Conservation (phyloP, 2,329 filamentous ascomycete species). For the Colletotrichum echinochloae region DNA sequence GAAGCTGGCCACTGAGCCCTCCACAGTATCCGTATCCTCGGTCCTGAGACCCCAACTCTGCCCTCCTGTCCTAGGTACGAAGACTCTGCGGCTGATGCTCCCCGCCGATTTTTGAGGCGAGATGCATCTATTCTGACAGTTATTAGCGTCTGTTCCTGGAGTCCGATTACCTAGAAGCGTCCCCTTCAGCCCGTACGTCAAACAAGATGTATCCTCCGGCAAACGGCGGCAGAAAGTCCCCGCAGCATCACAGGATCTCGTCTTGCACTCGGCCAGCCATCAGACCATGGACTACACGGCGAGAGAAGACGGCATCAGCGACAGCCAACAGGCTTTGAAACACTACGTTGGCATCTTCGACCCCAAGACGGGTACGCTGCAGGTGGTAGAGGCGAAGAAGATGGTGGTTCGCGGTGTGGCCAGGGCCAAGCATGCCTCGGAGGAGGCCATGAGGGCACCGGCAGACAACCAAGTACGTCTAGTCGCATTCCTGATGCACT, state of each 20-base stretch:
- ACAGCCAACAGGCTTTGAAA: slow-evolving; percentile 58
- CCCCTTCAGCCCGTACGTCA: slow-evolving; percentile 63
- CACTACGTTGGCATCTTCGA: slow-evolving; percentile 76
- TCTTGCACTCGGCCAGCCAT: slow-evolving; percentile 70
- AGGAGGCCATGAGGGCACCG: slow-evolving; percentile 56
- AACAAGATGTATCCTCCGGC: slow-evolving; percentile 52
- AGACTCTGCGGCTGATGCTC: background rate
- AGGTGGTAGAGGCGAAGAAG: slow-evolving; percentile 73
- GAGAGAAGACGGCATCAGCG: slow-evolving; percentile 58
- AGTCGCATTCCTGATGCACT: background rate
- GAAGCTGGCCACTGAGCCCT: slow-evolving; percentile 56
- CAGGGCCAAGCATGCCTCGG: slow-evolving; percentile 64
- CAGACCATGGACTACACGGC: slow-evolving; percentile 70
- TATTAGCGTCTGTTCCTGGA: slow-evolving; percentile 49
- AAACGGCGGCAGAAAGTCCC: slow-evolving; percentile 55
- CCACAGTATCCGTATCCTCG: slow-evolving; percentile 59
- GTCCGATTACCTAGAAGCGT: slow-evolving; percentile 51
- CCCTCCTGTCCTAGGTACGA: slow-evolving; percentile 66
- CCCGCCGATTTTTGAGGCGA: background rate
- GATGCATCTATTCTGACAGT: slow-evolving; percentile 4
- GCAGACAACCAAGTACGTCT: slow-evolving; percentile 41
- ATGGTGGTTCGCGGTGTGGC: slow-evolving; percentile 71
- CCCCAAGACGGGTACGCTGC: slow-evolving; percentile 67
- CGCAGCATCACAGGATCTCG: slow-evolving; percentile 58
- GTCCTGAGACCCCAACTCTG: slow-evolving; percentile 59